Evolutionary conservation across 768 basidiomycete genomes (phyloP).

Genomic region (Guyanaporus albipodus): DNA sequence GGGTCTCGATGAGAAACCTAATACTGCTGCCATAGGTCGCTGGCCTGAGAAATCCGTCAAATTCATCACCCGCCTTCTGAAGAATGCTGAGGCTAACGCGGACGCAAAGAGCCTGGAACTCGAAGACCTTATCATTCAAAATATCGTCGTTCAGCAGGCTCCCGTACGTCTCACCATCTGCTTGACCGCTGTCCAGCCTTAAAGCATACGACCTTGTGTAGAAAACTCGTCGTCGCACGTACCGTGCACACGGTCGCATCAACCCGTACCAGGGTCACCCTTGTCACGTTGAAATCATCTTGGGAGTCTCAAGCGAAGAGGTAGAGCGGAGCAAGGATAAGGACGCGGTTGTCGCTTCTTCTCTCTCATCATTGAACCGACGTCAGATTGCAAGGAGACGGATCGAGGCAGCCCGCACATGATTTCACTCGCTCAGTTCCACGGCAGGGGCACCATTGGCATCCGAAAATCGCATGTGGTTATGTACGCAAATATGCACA

Average conservation of each 20-base stretch:
- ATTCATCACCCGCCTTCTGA: conserved; percentile 90
- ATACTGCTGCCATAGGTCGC: conserved; percentile 61
- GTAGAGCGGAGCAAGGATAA: conserved; percentile 94
- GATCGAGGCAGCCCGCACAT: conserved; percentile 77
- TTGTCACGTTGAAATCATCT: conserved; percentile 93
- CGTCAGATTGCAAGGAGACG: conserved; percentile 84
- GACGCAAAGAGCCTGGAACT: conserved; percentile 94
- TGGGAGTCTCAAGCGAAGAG: conserved; percentile 70
- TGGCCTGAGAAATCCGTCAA: conserved; percentile 99
- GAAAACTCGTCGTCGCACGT: conserved; percentile 99
- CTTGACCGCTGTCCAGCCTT: background rate
- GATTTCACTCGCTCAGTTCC: conserved; percentile 25
- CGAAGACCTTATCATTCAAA: conserved; percentile 92
- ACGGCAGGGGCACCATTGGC: conserved; percentile 14
- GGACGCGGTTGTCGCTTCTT: conserved; percentile 43
- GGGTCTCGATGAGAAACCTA: background rate
- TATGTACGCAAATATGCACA: conserved; percentile 30
- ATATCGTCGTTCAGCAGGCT: conserved; percentile 97
- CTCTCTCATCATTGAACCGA: conserved; percentile 71
- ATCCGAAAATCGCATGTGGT: conserved; percentile 15
- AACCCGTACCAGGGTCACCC: conserved; percentile 99
- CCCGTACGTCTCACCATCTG: conserved; percentile 57
- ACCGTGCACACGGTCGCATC: conserved; percentile 96
- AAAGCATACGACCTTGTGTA: conserved; percentile 27
- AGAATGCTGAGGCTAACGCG: conserved; percentile 99